These are phyloP conservation scores for Pseudoneurospora amorphoporcata DNA, from an alignment of 495 filamentous ascomycete genomes.

Conservation along the genomic window DNA sequence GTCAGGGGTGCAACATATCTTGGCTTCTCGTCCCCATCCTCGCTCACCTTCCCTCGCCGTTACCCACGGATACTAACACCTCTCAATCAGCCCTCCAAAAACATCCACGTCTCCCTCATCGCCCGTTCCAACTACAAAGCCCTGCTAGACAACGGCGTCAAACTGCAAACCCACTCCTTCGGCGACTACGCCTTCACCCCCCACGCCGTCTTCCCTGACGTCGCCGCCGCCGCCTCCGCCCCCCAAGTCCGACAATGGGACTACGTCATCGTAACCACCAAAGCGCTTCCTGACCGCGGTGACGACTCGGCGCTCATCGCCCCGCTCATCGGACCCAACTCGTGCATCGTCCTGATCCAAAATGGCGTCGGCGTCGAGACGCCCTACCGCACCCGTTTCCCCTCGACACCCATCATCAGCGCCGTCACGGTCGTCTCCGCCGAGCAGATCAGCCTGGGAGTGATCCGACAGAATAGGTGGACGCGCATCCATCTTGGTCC, in stretches of 20 bases:
- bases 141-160: slow-evolving; percentile 35
- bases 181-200: slow-evolving; percentile 44
- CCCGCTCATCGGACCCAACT: slow-evolving; percentile 38
- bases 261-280: slow-evolving; percentile 50
- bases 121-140: slow-evolving; percentile 47
- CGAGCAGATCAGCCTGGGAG: slow-evolving; percentile 38
- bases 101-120: slow-evolving; percentile 36
- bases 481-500: slow-evolving; percentile 49
- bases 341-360: slow-evolving; percentile 52
- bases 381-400: slow-evolving; percentile 47
- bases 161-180: slow-evolving; percentile 40
- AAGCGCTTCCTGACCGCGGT: slow-evolving; percentile 43
- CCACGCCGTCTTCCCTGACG: slow-evolving; percentile 35
- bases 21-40: neutral
- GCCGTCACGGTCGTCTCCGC: slow-evolving; percentile 50
- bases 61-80: neutral
- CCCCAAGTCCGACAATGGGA: slow-evolving; percentile 33
- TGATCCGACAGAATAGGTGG: slow-evolving; percentile 51
- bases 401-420: slow-evolving; percentile 44
- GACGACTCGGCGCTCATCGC: slow-evolving; percentile 39
- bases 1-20: neutral
- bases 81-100: slow-evolving; percentile 23
- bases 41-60: neutral
- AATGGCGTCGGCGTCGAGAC: slow-evolving; percentile 63
- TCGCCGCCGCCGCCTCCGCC: slow-evolving; percentile 23